Evolutionary conservation across 345 rosid species (phyloP).

Genomic region (Litchi chinensis): DNA sequence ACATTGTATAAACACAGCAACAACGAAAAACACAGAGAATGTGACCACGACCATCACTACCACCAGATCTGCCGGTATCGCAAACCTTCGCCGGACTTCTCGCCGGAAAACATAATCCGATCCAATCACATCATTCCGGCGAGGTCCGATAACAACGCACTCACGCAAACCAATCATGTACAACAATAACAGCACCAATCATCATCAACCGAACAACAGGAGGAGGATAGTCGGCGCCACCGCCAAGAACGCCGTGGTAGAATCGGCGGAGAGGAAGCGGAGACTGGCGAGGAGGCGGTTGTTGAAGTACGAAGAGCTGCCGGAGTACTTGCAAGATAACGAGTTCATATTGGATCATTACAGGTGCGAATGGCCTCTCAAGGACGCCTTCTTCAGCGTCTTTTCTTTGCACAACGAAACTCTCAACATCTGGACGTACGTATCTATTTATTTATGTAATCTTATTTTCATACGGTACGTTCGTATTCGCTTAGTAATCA

Average conservation of each 20-base stretch:
- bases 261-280: conserved; percentile 17
- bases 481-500: no score
- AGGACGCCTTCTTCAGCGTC: conserved; percentile 69
- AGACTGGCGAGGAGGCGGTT: conserved; percentile 47
- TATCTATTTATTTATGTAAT: neutral
- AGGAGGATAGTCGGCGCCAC: neutral
- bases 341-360: conserved; percentile 88
- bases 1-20: neutral
- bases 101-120: conserved; percentile 13
- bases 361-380: conserved; percentile 91
- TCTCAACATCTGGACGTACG: conserved; percentile 93
- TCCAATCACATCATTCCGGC: neutral
- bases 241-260: neutral
- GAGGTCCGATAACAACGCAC: neutral
- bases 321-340: conserved; percentile 80
- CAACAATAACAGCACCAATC: neutral
- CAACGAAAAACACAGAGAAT: neutral
- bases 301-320: conserved; percentile 73
- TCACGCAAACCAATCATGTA: neutral
- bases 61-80: neutral
- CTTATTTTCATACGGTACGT: neutral
- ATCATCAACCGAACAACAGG: conserved; percentile 3
- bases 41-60: neutral
- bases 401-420: conserved; percentile 96
- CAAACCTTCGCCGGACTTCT: neutral